These are phyloP conservation scores for Penicillium taxi DNA, from an alignment of 495 filamentous ascomycete genomes.

Conservation along the genomic window DNA sequence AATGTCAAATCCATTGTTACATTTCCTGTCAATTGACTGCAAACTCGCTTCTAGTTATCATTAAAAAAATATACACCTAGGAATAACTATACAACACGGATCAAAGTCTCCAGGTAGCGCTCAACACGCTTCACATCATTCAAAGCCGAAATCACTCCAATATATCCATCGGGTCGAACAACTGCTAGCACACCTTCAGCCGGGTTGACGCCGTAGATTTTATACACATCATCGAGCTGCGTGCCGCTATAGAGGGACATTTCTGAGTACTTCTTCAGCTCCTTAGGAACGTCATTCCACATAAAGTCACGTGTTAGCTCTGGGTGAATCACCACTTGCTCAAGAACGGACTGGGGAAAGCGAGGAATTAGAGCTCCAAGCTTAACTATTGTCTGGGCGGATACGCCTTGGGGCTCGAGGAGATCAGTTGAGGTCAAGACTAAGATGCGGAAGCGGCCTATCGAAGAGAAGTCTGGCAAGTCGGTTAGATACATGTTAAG, in stretches of 20 bases:
- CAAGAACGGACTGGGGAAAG: conserved; percentile 42
- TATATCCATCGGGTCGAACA: conserved; percentile 58
- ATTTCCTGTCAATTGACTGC: no score
- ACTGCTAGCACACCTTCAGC: conserved; percentile 54
- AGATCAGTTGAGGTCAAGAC: conserved; percentile 33
- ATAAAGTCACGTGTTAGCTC: conserved; percentile 42
- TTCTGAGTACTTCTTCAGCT: conserved; percentile 50
- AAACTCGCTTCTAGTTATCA: no score
- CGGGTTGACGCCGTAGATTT: conserved; percentile 52
- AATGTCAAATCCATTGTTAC: no score
- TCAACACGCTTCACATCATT: conserved; percentile 43
- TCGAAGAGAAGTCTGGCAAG: conserved; percentile 31
- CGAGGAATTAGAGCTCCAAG: conserved; percentile 37
- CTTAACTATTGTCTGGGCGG: conserved; percentile 21
- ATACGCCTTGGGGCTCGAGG: conserved; percentile 19
- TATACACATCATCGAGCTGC: conserved; percentile 60
- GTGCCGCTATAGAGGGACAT: conserved; percentile 57
- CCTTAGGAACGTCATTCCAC: conserved; percentile 49
- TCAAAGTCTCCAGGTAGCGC: conserved; percentile 22
- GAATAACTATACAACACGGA: conserved; percentile 28
- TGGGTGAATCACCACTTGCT: conserved; percentile 55
- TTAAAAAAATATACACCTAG: no score
- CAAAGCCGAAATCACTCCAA: conserved; percentile 50
- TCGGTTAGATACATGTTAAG: not conserved
- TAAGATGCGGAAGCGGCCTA: conserved; percentile 43